Conservation (phyloP, 2,329 filamentous ascomycete genomes). For the Trichoderma sp. region DNA sequence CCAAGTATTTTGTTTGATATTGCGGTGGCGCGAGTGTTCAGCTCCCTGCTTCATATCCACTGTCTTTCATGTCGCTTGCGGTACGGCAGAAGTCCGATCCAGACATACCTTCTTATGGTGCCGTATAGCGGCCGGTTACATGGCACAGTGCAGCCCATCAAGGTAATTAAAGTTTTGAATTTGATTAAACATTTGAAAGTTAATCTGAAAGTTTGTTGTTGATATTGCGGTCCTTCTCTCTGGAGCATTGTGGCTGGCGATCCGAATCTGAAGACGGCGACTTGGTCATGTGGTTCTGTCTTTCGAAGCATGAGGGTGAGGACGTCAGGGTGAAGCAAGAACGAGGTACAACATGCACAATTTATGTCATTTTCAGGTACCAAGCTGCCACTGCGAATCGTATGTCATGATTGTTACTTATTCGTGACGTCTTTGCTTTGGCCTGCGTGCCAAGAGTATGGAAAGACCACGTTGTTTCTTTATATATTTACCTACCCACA, state of each 20-base stretch:
- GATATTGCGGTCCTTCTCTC: too few species aligned
- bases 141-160: background rate
- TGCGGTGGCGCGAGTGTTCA: background rate
- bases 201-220: too few species aligned
- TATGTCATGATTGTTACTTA: background rate
- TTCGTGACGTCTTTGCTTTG: background rate
- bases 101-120: background rate
- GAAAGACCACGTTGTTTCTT: background rate
- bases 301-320: too few species aligned
- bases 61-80: background rate
- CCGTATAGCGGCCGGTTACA: background rate
- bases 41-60: conserved; percentile 1
- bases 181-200: background rate
- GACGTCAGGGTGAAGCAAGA: too few species aligned
- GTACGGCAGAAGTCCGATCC: background rate
- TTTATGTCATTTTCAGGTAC: background rate
- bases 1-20: background rate
- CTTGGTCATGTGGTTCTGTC: too few species aligned
- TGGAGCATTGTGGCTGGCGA: too few species aligned
- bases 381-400: too few species aligned
- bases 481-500: too few species aligned
- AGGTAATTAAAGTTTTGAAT: background rate
- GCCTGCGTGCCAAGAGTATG: too few species aligned
- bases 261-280: too few species aligned
- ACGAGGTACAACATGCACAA: background rate